These are phyloP conservation scores for Mycosphaerella arachidis DNA, from an alignment of 2,329 filamentous ascomycete species.

Conservation along the genomic window DNA sequence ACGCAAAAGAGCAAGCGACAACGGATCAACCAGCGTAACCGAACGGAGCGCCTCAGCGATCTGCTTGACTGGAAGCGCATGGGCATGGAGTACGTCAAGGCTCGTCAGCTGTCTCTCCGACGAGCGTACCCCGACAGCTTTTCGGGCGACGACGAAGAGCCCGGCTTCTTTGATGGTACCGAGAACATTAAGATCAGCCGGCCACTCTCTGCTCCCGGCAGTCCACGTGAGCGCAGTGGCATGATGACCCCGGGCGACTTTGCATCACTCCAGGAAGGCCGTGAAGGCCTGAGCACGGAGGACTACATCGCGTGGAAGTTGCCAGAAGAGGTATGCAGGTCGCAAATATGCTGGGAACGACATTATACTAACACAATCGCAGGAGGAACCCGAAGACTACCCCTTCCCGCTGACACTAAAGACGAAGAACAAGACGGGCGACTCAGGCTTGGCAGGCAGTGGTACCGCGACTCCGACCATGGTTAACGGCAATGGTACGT, in stretches of 20 bases:
- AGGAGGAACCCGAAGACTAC: slow-evolving; percentile 77
- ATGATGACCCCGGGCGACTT: slow-evolving; percentile 99
- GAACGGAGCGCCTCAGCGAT: slow-evolving; percentile 90
- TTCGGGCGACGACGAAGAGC: slow-evolving; percentile 63
- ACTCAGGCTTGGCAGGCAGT: slow-evolving; percentile 9
- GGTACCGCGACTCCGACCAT: slow-evolving; percentile 22
- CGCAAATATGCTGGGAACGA: background rate
- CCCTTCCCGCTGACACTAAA: slow-evolving; percentile 65
- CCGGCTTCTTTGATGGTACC: slow-evolving; percentile 84
- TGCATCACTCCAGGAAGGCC: slow-evolving; percentile 89
- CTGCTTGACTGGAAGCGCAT: slow-evolving; percentile 98
- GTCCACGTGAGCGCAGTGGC: slow-evolving; percentile 80
- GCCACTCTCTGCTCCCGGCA: slow-evolving; percentile 89
- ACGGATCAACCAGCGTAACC: slow-evolving; percentile 97
- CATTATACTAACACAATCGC: slow-evolving; percentile 8
- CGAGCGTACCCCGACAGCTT: slow-evolving; percentile 90
- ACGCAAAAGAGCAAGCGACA: slow-evolving; percentile 88
- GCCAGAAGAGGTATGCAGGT: slow-evolving; percentile 65
- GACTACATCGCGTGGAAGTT: slow-evolving; percentile 98
- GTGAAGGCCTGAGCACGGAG: slow-evolving; percentile 88
- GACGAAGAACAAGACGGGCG: slow-evolving; percentile 37
- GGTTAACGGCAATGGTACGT: slow-evolving; percentile 21
- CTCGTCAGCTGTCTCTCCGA: slow-evolving; percentile 82
- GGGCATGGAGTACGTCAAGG: slow-evolving; percentile 99
- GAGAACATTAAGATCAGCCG: slow-evolving; percentile 87